Evolutionary conservation across 108 stramenopile genomes (phyloP), one percentile per base, ranked within the genome.

Genomic region (Stephanodiscus minutulus): DNA sequence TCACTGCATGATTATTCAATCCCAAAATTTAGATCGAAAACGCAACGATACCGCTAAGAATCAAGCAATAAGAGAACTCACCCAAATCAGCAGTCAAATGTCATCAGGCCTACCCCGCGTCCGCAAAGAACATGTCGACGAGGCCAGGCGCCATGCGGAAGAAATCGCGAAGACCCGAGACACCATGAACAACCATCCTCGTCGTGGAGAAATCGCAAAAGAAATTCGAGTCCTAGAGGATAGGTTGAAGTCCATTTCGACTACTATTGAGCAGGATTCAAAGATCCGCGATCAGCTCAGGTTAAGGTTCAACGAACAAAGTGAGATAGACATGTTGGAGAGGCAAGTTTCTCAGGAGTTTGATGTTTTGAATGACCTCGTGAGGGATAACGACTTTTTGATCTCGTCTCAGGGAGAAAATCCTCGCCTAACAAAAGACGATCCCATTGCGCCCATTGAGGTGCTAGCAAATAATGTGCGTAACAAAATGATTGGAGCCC

Each of bases 151-250:
- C 13, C 63, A 66, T 36, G 80, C 81, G 10, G 61, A 18, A 11
- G 44, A 77, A n/a, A 24, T 81, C 33, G 65, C 70, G 3, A 53
- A 74, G 64, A 39, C 57, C 5, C 41, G 82, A 5, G 80, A 86
- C 48, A 54, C 60, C 10, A 46, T 59, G 44, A 74, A 72, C 13
- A 70, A 54, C 15, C 71, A 92, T 55, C 84, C 86, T 20, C 75
- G 88, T 35, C 73, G 77, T n/a, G 68, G 58, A 13, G 76, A 92
- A 24, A 96, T 93, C 62, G 81, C 88, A 6, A 74, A 72, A 27
- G 93, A 96, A 71, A 90, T 96, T 61, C 77, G 79, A 7, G 84
- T 83, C 17, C 59, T 82, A 9, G 91, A 93, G 69, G 81, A 76
- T 25, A 91, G 88, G 58, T 62, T 85, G 24, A 81, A 81, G 82